These are phyloP conservation scores for Bacterosira constricta DNA, from an alignment of 108 stramenopile species.

Conservation along the genomic window DNA sequence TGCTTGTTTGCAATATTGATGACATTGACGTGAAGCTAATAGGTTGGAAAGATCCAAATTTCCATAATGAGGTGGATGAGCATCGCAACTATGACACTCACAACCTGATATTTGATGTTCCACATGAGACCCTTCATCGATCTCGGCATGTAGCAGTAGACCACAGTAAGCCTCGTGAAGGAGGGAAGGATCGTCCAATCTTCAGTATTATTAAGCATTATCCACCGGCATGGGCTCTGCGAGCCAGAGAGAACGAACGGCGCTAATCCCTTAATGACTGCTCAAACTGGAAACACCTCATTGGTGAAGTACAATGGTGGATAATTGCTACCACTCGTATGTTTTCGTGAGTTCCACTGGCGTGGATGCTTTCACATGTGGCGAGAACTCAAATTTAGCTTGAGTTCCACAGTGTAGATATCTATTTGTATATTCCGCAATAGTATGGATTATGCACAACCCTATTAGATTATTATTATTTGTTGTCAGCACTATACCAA, in stretches of 20 bases:
- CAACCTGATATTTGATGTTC: slow-evolving; percentile 79
- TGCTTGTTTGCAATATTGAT: slow-evolving; percentile 71
- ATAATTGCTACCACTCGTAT: no score
- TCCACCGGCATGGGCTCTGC: slow-evolving; percentile 38
- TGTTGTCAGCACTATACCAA: no score
- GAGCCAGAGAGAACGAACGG: neutral
- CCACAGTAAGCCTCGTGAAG: neutral
- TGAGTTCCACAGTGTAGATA: no score
- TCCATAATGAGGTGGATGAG: neutral
- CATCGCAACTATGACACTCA: slow-evolving; percentile 58
- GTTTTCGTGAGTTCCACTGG: no score
- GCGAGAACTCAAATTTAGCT: no score
- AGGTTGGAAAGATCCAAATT: slow-evolving; percentile 63
- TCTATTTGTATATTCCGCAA: no score
- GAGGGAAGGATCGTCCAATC: slow-evolving; percentile 37
- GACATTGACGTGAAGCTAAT: slow-evolving; percentile 66
- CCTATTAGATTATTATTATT: no score
- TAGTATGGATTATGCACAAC: no score
- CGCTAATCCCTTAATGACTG: no score
- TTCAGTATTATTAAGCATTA: slow-evolving; percentile 67
- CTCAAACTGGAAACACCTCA: no score
- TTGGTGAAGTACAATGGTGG: no score
- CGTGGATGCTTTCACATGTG: no score
- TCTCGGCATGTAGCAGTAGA: neutral
- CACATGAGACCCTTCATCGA: slow-evolving; percentile 45